Evolutionary conservation across 2,329 filamentous ascomycete genomes (phyloP).

Genomic region (Xylariales sp.): DNA sequence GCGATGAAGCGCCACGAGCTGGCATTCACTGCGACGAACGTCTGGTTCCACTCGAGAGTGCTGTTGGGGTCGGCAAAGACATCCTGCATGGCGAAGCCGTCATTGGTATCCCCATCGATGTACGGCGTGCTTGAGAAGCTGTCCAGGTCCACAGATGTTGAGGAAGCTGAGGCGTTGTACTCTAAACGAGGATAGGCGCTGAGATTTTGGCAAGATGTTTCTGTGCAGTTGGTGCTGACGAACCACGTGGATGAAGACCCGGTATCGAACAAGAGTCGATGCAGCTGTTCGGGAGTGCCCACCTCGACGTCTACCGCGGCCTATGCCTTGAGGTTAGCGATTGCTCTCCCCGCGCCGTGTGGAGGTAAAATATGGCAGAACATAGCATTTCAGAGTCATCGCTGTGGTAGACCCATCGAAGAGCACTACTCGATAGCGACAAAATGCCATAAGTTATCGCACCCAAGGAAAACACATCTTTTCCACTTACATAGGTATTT

Average conservation of each 20-base stretch:
- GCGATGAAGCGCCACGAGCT: constrained; percentile 22
- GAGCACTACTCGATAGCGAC: too few relatives aligned
- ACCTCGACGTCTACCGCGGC: constrained; percentile 12
- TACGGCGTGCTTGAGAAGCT: constrained; percentile 20
- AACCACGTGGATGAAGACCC: constrained; percentile 30
- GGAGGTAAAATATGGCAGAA: background rate
- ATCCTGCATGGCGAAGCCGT: constrained; percentile 21
- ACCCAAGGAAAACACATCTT: too few relatives aligned
- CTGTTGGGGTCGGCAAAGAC: constrained; percentile 13
- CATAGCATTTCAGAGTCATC: background rate
- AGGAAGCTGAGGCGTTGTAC: constrained; percentile 22
- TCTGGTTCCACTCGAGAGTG: constrained; percentile 18
- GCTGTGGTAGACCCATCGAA: background rate
- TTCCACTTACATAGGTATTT: constrained; percentile 10
- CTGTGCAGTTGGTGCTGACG: constrained; percentile 19
- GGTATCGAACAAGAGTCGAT: constrained; percentile 28
- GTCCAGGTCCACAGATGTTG: constrained; percentile 17
- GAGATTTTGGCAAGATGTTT: constrained; percentile 18
- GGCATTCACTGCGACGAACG: constrained; percentile 25
- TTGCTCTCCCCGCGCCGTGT: too few relatives aligned
- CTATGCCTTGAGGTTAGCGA: background rate
- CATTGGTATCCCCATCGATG: constrained; percentile 21
- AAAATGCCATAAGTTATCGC: too few relatives aligned
- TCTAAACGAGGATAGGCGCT: constrained; percentile 20
- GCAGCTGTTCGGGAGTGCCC: constrained; percentile 23